Base-by-base conservation (phyloP, 306 rosid species). In the Cicer pinnatifidum region DNA sequence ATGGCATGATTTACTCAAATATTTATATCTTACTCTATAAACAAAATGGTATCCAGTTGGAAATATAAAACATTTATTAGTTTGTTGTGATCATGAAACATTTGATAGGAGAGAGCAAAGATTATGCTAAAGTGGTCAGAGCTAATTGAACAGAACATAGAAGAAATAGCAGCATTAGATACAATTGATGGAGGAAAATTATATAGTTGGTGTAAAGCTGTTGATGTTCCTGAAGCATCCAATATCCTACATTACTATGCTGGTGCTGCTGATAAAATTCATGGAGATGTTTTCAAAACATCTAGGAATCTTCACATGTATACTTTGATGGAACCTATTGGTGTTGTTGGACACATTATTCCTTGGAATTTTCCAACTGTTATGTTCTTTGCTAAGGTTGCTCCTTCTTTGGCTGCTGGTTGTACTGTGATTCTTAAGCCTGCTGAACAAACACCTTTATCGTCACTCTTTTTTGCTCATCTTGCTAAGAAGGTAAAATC, bases 391-490 rank as follows among this genome's bases (percentile, higher is more conserved):
- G 38, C 73, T 4, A 91, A 93, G 88, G 91, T 47, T 0, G 63
- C 84, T 77, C 97, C 97, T 7, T 79, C 97, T 73, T 85, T 93
- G 70, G 98, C 98, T 15, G 89, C 90, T 19, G 98, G 96, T 7
- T 93, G 98, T 83, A 89, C 98, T 68, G 77, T 93, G 91, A 39
- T 93, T 69, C 62, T 89, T 77, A 93, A 93, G 71, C 98, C 97
- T 1, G 90, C 97, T 10, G 97, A 91, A 79, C 94, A 93, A 40
- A 91, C 97, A 2, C 91, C 98, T 4, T 91, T 93, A 9, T 88
- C 97, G 0, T 84, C 98, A 33, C 89, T 93, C 52, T 91, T 75
- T 15, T 88, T 75, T 80, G 98, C 98, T 38, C 89, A 91, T 77
- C 91, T 91, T 37, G 90, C 97, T 38, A 88, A 93, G 74, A 40